A percentile compares a stretch with the other conserved stretches of the same genome.
Evolutionary conservation across 2,329 filamentous ascomycete genomes (phyloP).

Genomic region (Xylariaceae sp.): DNA sequence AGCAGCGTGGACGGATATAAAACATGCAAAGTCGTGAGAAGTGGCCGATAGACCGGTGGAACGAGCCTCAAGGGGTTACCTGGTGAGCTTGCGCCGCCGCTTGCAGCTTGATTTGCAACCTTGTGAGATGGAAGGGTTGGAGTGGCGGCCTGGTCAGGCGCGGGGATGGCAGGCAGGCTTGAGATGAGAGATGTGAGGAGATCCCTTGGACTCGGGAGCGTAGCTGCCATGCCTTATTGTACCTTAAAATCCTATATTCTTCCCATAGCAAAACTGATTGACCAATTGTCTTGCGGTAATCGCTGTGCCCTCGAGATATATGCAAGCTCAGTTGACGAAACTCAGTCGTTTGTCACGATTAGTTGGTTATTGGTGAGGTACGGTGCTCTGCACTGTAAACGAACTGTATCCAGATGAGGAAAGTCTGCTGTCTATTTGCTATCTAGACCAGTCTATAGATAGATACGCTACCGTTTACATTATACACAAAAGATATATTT

Average conservation of each 20-base stretch:
- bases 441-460: too few relatives aligned
- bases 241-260: too few relatives aligned
- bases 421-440: too few relatives aligned
- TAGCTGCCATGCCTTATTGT: constrained; percentile 28
- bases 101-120: constrained; percentile 5
- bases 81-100: constrained; percentile 7
- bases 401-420: neutral
- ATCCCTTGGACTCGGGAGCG: constrained; percentile 48
- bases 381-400: neutral
- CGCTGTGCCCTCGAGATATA: too few relatives aligned
- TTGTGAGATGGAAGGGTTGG: constrained; percentile 23
- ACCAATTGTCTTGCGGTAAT: too few relatives aligned
- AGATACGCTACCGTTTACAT: neutral
- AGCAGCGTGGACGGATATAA: constrained; percentile 82
- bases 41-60: constrained; percentile 51
- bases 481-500: neutral
- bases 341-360: neutral
- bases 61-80: constrained; percentile 46
- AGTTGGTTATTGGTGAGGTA: neutral
- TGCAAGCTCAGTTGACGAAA: too few relatives aligned
- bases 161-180: constrained; percentile 45
- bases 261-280: too few relatives aligned
- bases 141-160: constrained; percentile 22
- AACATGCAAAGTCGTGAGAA: constrained; percentile 82
- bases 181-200: constrained; percentile 58